Conservation (phyloP, 2,329 filamentous ascomycete genomes). For the Didymella pomorum region DNA sequence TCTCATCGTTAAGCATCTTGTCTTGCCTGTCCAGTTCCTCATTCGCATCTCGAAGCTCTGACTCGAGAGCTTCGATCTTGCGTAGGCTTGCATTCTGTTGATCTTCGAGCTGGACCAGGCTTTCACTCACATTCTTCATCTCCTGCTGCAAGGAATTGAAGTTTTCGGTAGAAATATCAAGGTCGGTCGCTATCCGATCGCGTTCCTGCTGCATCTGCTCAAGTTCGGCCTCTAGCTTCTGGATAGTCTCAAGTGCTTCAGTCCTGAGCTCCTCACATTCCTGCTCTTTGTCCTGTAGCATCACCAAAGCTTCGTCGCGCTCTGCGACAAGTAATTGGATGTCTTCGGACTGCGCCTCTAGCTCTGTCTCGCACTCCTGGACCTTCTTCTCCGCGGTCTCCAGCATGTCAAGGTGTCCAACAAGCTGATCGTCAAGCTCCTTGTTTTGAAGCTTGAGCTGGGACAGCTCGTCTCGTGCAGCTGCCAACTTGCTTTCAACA, state of each 20-base stretch:
- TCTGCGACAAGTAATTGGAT: conserved; percentile 80
- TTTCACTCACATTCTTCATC: conserved; percentile 90
- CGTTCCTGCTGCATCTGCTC: conserved; percentile 77
- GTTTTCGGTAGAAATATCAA: conserved; percentile 82
- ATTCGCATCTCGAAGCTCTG: conserved; percentile 83
- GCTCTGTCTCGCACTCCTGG: conserved; percentile 78
- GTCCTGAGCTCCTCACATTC: conserved; percentile 62
- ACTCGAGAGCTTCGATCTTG: conserved; percentile 82
- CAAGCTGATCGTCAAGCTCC: conserved; percentile 82
- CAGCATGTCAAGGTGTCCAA: conserved; percentile 80
- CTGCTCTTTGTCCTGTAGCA: conserved; percentile 70
- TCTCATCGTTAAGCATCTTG: conserved; percentile 81
- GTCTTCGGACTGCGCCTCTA: conserved; percentile 81
- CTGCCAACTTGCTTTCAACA: conserved; percentile 81
- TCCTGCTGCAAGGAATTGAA: conserved; percentile 91
- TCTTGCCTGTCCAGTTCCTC: conserved; percentile 87
- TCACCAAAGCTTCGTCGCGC: conserved; percentile 82
- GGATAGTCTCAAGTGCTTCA: conserved; percentile 67
- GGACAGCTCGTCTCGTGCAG: conserved; percentile 85
- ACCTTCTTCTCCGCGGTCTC: conserved; percentile 67
- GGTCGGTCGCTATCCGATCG: conserved; percentile 72
- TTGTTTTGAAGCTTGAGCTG: conserved; percentile 89
- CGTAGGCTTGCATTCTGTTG: conserved; percentile 81
- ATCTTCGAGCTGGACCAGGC: conserved; percentile 85
- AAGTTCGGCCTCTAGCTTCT: conserved; percentile 67